Conservation (phyloP, 2,329 filamentous ascomycete genomes). For the Penicillium freii region DNA sequence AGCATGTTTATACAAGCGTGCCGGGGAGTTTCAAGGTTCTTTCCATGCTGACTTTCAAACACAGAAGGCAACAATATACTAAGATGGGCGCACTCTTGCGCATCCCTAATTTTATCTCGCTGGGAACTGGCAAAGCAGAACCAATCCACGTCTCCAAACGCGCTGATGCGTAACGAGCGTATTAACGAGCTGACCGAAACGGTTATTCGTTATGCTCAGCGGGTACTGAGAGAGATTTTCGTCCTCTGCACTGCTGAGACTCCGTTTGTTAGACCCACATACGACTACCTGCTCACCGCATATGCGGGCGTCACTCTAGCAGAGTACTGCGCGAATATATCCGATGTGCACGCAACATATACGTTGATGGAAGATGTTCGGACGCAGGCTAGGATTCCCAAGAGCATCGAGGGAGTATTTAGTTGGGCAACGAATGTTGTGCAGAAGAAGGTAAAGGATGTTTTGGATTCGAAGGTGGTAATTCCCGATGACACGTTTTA, state of each 20-base stretch:
- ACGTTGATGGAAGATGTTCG: constrained; percentile 11
- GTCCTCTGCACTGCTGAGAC: constrained; percentile 1
- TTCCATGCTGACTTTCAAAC: not conserved
- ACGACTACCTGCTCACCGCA: constrained; percentile 8
- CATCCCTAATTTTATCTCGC: constrained; percentile 7
- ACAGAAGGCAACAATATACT: constrained; percentile 1
- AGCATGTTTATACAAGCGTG: not conserved
- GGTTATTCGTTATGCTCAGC: constrained; percentile 5
- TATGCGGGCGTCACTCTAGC: constrained; percentile 9
- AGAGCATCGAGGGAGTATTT: constrained; percentile 10
- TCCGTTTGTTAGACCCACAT: constrained; percentile 6
- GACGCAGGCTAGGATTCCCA: constrained; percentile 7
- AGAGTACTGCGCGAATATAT: constrained; percentile 6
- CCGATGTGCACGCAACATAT: constrained; percentile 10
- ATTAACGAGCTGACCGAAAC: not conserved
- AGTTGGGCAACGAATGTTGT: constrained; percentile 11
- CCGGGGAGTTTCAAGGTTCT: rapidly evolving
- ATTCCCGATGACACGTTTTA: constrained; percentile 4
- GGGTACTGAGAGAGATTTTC: constrained; percentile 6
- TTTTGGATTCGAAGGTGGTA: constrained; percentile 5
- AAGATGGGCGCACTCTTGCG: constrained; percentile 5
- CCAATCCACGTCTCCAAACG: not conserved
- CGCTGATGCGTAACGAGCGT: not conserved
- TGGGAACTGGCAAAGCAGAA: constrained; percentile 11
- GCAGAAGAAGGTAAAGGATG: constrained; percentile 5